These are phyloP conservation scores for Hondaea fermentalgiana DNA, from an alignment of 108 stramenopile species.

Conservation along the genomic window DNA sequence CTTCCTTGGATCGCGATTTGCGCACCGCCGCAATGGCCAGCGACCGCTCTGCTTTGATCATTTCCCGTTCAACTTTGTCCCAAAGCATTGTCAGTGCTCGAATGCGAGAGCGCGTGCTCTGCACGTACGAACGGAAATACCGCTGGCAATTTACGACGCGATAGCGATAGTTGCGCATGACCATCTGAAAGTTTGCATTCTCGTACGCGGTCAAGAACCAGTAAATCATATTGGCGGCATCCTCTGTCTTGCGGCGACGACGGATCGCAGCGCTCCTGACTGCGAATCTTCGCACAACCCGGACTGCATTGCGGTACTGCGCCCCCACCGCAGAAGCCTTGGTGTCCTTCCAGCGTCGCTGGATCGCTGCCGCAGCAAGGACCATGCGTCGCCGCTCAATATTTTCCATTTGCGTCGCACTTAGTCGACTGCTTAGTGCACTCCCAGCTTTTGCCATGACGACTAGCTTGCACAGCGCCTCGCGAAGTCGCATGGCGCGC, in stretches of 20 bases:
- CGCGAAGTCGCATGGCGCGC: not conserved
- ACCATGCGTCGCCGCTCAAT: not conserved
- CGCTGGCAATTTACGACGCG: not conserved
- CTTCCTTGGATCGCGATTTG: not conserved
- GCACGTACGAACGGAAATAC: not conserved
- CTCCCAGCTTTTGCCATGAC: not conserved
- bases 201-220: not conserved
- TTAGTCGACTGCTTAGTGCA: not conserved
- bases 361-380: not conserved
- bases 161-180: not conserved
- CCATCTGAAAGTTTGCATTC: not conserved
- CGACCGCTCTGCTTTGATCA: not conserved
- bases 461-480: not conserved
- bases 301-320: not conserved
- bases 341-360: slow-evolving; percentile 16
- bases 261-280: not conserved
- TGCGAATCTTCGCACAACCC: not conserved
- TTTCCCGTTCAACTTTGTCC: not conserved
- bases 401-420: not conserved
- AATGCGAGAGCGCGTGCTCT: not conserved
- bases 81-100: not conserved
- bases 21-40: not conserved
- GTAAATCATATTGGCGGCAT: not conserved
- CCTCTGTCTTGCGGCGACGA: not conserved
- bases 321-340: not conserved